phyloP scores from a whole-genome alignment of 768 basidiomycete genomes.

The Tulasnella sp. region DNA sequence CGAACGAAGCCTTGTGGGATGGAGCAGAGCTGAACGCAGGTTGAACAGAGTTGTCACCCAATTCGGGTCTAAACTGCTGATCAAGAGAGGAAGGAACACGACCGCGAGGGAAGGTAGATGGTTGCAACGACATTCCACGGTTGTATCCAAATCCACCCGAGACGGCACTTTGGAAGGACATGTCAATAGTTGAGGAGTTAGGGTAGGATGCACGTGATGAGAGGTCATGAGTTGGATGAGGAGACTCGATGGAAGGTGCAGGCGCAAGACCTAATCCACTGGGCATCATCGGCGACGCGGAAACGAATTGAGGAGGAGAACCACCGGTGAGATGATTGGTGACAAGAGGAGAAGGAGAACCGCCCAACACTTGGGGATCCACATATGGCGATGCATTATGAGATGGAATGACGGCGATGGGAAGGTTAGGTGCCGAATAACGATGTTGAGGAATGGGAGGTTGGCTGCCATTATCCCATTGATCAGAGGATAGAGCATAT shows the following conservation, averaged over 20 bases:
- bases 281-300: neutral
- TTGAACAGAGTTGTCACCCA: neutral
- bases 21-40: neutral
- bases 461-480: too few species aligned
- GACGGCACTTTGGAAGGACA: neutral
- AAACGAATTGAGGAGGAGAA: neutral
- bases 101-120: too few species aligned
- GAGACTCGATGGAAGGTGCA: neutral
- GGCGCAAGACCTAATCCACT: neutral
- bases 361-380: neutral
- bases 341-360: neutral
- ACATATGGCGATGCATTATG: neutral
- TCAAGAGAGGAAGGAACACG: too few species aligned
- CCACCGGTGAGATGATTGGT: neutral
- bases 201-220: neutral
- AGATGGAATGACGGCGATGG: neutral
- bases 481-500: neutral
- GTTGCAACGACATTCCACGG: constrained; percentile 1
- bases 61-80: neutral
- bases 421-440: too few species aligned
- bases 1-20: constrained; percentile 5
- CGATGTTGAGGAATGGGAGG: too few species aligned
- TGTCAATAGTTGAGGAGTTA: neutral
- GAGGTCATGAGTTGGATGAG: neutral
- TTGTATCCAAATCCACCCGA: neutral